phyloP scores from a whole-genome alignment of 2,329 filamentous ascomycete species.

The Botrytis porri region DNA sequence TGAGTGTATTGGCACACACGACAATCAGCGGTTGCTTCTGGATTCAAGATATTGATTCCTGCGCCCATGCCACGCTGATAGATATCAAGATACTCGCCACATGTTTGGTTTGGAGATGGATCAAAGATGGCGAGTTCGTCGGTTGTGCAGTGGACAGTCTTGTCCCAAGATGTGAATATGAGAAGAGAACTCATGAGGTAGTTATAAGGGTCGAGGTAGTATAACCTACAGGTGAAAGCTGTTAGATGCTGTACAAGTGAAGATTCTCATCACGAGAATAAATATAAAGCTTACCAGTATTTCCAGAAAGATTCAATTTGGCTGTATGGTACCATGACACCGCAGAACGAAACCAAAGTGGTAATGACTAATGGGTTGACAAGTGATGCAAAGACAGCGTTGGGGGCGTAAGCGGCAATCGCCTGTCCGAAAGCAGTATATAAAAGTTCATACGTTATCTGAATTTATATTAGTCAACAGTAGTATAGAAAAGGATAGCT shows the following conservation, averaged over 20 bases:
- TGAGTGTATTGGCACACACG: constrained; percentile 57
- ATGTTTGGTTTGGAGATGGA: constrained; percentile 49
- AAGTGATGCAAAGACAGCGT: constrained; percentile 57
- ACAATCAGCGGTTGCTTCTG: constrained; percentile 54
- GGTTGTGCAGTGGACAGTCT: constrained; percentile 47
- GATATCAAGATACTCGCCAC: constrained; percentile 52
- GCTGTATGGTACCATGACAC: constrained; percentile 69
- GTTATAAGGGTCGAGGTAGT: constrained; percentile 59
- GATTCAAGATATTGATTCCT: constrained; percentile 55
- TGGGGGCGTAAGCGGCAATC: constrained; percentile 59
- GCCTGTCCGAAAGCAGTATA: constrained; percentile 61
- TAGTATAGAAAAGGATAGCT: not conserved
- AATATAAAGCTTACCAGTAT: constrained; percentile 26
- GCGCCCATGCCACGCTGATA: constrained; percentile 50
- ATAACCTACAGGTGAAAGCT: constrained; percentile 34
- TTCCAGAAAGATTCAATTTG: constrained; percentile 66
- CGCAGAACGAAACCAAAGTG: constrained; percentile 67
- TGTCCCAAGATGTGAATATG: constrained; percentile 49
- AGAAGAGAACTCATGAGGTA: constrained; percentile 57
- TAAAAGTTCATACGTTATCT: constrained; percentile 35
- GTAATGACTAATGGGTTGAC: constrained; percentile 56
- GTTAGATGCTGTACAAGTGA: not conserved
- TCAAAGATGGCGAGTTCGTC: constrained; percentile 48
- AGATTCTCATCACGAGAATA: not conserved
- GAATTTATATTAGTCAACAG: not conserved